Conservation (phyloP, 345 rosid species). For the Camelina neglecta region DNA sequence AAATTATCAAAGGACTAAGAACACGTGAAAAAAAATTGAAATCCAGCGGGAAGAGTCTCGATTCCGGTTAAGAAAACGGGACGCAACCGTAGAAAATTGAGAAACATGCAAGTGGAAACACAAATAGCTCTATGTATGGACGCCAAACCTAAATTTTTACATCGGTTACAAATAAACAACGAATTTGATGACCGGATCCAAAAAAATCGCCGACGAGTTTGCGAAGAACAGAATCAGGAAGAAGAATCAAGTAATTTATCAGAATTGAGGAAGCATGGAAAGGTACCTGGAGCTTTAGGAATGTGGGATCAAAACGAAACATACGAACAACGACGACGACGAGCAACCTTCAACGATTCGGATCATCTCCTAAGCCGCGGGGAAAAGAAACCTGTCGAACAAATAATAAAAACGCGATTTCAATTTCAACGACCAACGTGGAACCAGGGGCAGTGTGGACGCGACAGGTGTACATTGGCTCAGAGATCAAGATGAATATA, state of each 20-base stretch:
- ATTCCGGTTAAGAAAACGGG: neutral
- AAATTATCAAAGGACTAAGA: neutral
- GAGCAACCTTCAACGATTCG: constrained; percentile 15
- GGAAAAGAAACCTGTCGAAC: constrained; percentile 12
- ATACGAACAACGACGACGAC: constrained; percentile 8
- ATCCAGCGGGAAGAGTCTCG: constrained; percentile 29
- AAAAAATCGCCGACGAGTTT: constrained; percentile 18
- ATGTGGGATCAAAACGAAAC: constrained; percentile 47
- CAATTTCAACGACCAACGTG: constrained; percentile 24
- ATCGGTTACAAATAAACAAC: neutral
- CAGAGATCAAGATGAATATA: constrained; percentile 19
- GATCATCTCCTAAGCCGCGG: constrained; percentile 33
- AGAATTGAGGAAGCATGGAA: neutral
- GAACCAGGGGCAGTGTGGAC: constrained; percentile 16
- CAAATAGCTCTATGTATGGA: neutral
- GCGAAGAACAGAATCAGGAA: constrained; percentile 22
- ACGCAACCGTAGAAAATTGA: neutral
- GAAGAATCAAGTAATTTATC: neutral
- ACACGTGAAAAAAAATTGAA: neutral
- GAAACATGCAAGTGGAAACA: neutral
- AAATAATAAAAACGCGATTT: neutral
- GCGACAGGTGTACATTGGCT: constrained; percentile 40
- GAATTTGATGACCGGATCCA: constrained; percentile 27
- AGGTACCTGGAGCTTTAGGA: constrained; percentile 40
- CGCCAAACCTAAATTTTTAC: constrained; percentile 4